Evolutionary conservation across 441 rosid species (phyloP).

Genomic region (Kokia cookei): DNA sequence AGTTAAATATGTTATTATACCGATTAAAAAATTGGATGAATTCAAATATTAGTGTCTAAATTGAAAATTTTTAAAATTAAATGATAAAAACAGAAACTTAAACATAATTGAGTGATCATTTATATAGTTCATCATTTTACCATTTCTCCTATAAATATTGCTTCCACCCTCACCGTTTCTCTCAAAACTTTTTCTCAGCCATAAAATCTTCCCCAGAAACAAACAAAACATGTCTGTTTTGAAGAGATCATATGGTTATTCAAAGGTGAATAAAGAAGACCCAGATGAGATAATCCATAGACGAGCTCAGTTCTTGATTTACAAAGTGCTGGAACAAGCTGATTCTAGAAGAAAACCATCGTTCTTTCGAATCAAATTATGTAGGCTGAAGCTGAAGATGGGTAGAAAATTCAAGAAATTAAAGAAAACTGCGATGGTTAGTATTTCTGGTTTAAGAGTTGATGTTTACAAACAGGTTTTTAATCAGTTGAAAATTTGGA

Average conservation of each 20-base stretch:
- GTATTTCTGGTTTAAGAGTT: slow-evolving; percentile 17
- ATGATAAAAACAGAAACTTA: too few relatives aligned
- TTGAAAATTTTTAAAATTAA: too few relatives aligned
- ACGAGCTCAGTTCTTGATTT: slow-evolving; percentile 77
- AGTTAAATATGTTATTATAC: too few relatives aligned
- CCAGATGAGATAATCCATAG: slow-evolving; percentile 48
- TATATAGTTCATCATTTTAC: background rate
- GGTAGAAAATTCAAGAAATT: slow-evolving; percentile 50
- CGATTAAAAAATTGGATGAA: too few relatives aligned
- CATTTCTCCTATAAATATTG: background rate
- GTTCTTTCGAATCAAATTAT: slow-evolving; percentile 38
- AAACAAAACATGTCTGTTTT: slow-evolving; percentile 19
- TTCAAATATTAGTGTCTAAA: too few relatives aligned
- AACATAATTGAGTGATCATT: too few relatives aligned
- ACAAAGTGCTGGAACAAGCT: slow-evolving; percentile 53
- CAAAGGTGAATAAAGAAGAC: slow-evolving; percentile 60
- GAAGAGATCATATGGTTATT: slow-evolving; percentile 32
- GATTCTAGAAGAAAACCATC: slow-evolving; percentile 41
- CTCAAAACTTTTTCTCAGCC: slow-evolving; percentile 5
- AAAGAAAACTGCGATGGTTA: slow-evolving; percentile 28
- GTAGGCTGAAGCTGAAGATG: slow-evolving; percentile 50
- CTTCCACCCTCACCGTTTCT: slow-evolving; percentile 11
- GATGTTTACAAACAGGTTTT: slow-evolving; percentile 20
- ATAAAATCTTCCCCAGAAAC: slow-evolving; percentile 14
- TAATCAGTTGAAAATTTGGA: slow-evolving; percentile 28